Base-by-base conservation (phyloP, 2,329 filamentous ascomycete genomes). In the Magnaporthiopsis incrustans region DNA sequence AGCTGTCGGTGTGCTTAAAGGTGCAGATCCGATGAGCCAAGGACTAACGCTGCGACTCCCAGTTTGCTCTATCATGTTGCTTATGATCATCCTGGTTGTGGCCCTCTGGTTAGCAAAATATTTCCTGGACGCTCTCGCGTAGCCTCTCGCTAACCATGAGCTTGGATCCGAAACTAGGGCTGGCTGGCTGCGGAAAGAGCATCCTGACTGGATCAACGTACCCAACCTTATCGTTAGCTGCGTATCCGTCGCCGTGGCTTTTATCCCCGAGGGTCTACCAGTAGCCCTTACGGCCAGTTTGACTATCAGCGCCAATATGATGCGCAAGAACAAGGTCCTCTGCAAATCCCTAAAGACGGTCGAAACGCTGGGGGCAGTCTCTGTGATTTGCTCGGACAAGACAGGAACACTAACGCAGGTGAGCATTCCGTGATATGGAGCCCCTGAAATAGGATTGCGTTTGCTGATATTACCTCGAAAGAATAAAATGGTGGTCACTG, bases 321-420 rank as follows among this genome's bases (percentile, higher is more conserved):
- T 93, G 90, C 82, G 82, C 67, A 87, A 88, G 75, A 88, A 92
- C 73, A 89, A 89, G 71, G 86, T 92, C 58, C 81, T 92, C 11
- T 92, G 89, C 84, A 92, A 92, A 76, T 90, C 87, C 0, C 79
- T 93, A 60, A 90, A 90, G 75, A 92, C 89, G 0, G 89, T 91
- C 0, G 89, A 92, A 74, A 92, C 89, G 0, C 80, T 92, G 0
- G 89, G 89, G 0, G 82, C 86, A 0, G 89, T 91, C 1, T 89
- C 87, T 0, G 84, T 90, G 10, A 87, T 92, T 57, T 91, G 89
- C 72, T 90, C 88, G 0, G 89, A 92, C 72, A 92, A 92, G 77
- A 92, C 89, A 0, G 89, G 89, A 4, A 90, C 87, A 0, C 76
- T 90, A 64, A 90, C 87, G 15, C 74, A 77, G 78, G 82, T 73